These are phyloP conservation scores for Willaertia magna DNA, from an alignment of 208 protist species.

Conservation along the genomic window DNA sequence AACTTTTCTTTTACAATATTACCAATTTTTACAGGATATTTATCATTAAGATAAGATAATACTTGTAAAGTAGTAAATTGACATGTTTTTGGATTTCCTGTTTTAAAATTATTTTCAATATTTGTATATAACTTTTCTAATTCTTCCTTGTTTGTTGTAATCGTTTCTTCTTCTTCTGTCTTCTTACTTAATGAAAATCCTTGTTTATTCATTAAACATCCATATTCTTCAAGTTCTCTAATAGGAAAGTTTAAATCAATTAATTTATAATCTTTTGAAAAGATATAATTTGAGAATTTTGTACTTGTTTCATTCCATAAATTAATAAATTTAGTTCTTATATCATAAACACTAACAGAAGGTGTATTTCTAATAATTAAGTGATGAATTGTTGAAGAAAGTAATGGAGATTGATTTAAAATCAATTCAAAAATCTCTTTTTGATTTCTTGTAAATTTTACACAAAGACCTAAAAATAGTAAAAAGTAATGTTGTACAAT, in stretches of 20 bases:
- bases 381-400: not conserved
- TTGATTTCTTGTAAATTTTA: not conserved
- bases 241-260: no score
- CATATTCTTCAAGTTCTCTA: not conserved
- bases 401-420: not conserved
- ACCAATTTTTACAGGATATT: no score
- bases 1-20: no score
- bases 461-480: not conserved
- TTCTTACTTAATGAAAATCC: not conserved
- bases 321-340: not conserved
- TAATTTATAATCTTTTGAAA: no score
- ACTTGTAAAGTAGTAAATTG: not conserved
- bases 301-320: not conserved
- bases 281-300: no score
- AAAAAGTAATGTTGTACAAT: not conserved
- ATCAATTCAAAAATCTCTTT: not conserved
- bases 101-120: not conserved
- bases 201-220: not conserved
- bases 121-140: not conserved
- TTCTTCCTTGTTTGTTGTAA: not conserved
- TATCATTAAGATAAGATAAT: not conserved
- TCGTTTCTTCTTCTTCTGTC: not conserved
- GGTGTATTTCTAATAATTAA: not conserved
- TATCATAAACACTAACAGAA: not conserved
- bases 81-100: not conserved